Evolutionary conservation across 2,329 filamentous ascomycete species (phyloP), one percentile per base, ranked within the genome.

Genomic region (Escovopsis sp.): DNA sequence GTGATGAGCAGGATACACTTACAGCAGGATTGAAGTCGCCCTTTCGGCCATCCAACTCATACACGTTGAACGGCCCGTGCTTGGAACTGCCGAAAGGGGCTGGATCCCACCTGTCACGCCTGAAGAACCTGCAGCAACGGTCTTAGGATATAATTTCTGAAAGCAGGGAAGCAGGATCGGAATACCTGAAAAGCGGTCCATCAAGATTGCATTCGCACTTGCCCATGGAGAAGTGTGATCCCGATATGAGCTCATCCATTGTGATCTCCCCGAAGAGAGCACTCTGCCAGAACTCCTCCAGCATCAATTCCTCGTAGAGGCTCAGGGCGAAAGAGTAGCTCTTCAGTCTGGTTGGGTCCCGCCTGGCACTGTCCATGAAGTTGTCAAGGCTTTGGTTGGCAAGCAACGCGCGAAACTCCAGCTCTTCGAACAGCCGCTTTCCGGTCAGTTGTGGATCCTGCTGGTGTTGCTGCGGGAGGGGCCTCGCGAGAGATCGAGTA

Each of bases 251-350:
- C 57, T 60, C 56, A n/a, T 58, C 53, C 41, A 56, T 56, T 5
- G 55, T 58, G 32, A 56, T 27, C 13, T 51, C 53, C n/a, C 46
- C 43, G 14, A 58, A 58, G 2, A 59, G 35, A 2, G 52, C 39
- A 5, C 35, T 43, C 38, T 59, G 57, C 57, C 56, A 60, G 25
- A 52, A 46, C 14, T 59, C 54, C n/a, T 59, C 57, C 7, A 53
- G 40, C 6, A 50, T 31, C 9, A 57, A 35, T 12, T 50, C 43
- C 13, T 55, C 47, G n/a, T 51, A 50, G 37, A 49, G 37, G 14
- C 45, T 41, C 46, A 55, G 46, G 29, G 48, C 52, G 6, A 36
- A 15, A 10, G 8, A 14, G 8, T 40, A 25, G 27, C 35, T 31
- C 10, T 6, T 3, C 6, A n/a, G 34, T 36, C 9, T 11, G 11